Evolutionary conservation across 2,329 filamentous ascomycete species (phyloP).

Genomic region (Aspergillus caelatus): DNA sequence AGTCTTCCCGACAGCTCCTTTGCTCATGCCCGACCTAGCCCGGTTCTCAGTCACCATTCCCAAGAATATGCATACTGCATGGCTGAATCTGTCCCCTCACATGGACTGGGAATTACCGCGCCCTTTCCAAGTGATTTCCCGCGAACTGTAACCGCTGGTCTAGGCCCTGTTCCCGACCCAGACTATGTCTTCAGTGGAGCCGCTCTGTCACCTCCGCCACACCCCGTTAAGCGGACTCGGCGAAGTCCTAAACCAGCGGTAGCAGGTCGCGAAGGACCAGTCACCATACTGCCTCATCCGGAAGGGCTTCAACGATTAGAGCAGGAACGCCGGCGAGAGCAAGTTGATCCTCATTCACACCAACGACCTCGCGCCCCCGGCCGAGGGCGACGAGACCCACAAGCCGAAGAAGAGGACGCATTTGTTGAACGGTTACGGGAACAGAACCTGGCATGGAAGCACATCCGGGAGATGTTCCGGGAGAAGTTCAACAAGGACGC

Average conservation of each 20-base stretch:
- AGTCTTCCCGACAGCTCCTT: conserved; percentile 42
- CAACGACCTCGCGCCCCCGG: conserved; percentile 35
- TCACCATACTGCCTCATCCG: conserved; percentile 44
- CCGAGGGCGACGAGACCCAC: conserved; percentile 39
- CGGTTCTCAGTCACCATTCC: conserved; percentile 40
- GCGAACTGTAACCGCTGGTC: conserved; percentile 28
- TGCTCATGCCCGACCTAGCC: conserved; percentile 33
- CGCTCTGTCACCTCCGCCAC: conserved; percentile 24
- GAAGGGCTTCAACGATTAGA: conserved; percentile 43
- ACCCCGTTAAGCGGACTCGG: conserved; percentile 27
- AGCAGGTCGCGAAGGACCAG: conserved; percentile 30
- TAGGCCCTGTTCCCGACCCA: conserved; percentile 24
- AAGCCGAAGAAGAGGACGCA: conserved; percentile 43
- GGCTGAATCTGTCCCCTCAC: conserved; percentile 30
- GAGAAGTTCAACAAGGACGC: conserved; percentile 42
- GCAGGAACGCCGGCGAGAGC: conserved; percentile 35
- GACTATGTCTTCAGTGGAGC: conserved; percentile 27
- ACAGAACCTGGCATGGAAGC: conserved; percentile 42
- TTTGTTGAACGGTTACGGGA: conserved; percentile 42
- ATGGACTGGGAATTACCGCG: conserved; percentile 43
- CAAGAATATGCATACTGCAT: conserved; percentile 41
- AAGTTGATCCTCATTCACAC: conserved; percentile 28
- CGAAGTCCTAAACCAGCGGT: conserved; percentile 26
- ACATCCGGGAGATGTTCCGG: conserved; percentile 39
- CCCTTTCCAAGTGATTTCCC: conserved; percentile 36